Conservation (phyloP, 2,329 filamentous ascomycete species). For the Paramyrothecium roridum region DNA sequence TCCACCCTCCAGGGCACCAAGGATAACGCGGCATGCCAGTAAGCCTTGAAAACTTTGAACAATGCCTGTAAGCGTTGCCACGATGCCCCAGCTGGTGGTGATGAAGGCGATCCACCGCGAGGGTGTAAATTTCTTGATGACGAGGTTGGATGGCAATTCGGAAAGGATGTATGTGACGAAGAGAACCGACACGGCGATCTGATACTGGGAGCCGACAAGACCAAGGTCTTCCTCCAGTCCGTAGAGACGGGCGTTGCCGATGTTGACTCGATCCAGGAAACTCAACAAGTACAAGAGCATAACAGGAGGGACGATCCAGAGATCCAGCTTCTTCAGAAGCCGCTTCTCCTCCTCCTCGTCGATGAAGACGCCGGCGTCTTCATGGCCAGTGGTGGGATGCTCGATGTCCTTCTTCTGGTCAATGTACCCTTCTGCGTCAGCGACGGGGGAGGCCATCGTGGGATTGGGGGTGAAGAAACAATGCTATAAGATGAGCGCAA, state of each 20-base stretch:
- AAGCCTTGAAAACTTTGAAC: slow-evolving; percentile 27
- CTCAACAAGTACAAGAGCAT: slow-evolving; percentile 55
- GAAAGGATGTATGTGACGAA: slow-evolving; percentile 34
- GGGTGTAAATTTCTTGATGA: slow-evolving; percentile 35
- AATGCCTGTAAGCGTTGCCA: slow-evolving; percentile 44
- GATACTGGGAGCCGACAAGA: slow-evolving; percentile 55
- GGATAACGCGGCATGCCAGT: slow-evolving; percentile 38
- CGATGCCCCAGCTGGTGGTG: slow-evolving; percentile 36
- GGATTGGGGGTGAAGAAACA: background rate
- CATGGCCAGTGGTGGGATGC: slow-evolving; percentile 4
- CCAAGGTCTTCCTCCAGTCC: slow-evolving; percentile 59
- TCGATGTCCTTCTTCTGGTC: slow-evolving; percentile 14
- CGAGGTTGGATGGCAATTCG: slow-evolving; percentile 38
- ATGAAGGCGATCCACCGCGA: slow-evolving; percentile 22
- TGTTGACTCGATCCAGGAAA: slow-evolving; percentile 26
- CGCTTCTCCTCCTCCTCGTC: slow-evolving; percentile 23
- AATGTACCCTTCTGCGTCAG: background rate
- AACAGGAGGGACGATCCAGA: slow-evolving; percentile 60
- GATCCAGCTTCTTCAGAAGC: slow-evolving; percentile 58
- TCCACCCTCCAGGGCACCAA: slow-evolving; percentile 44
- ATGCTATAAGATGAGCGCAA: background rate
- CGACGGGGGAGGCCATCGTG: background rate
- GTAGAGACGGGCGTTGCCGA: slow-evolving; percentile 62
- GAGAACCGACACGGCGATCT: slow-evolving; percentile 31
- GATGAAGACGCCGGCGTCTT: slow-evolving; percentile 19